Base-by-base conservation (phyloP, 2,329 filamentous ascomycete species). In the Penicillium sp. region DNA sequence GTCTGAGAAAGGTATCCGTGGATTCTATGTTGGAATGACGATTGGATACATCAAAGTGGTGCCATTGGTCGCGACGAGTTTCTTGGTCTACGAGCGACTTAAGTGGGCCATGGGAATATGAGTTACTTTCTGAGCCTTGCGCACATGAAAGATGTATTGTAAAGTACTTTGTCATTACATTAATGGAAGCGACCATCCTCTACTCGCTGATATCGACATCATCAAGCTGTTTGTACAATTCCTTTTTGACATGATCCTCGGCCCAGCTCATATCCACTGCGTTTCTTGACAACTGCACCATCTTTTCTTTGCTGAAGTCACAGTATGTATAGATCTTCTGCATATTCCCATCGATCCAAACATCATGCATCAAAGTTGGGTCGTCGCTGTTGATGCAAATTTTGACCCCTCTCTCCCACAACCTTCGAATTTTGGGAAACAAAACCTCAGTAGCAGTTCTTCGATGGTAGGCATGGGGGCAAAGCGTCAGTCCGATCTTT, bases 251-350 rank as follows among this genome's bases (percentile, higher is more conserved):
- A 21, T 65, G 53, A 0, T 70, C 64, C 16, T 68, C 61, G 7
- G 77, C 78, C 79, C 79, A 82, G 41, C 68, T 76, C 54, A 79
- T 77, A 8, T 75, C 72, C 6, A 81, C 65, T 0, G 73, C 74
- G 60, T 80, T 73, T 16, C 58, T 70, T 0, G 66, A 69, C 45
- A 81, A 58, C 24, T 61, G 57, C 0, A 76, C 65, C 67, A 81
- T 76, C 0, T 81, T 76, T 1, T 16, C 36, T 48, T 76, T 70
- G 1, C 57, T 68, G 18, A 81, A 68, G 0, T 51, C 53, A 50
- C 77, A 77, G 44, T 75, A 73, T 4, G 65, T 69, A 47, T 74
- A 73, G 6, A 71, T 68, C 59, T 79, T 71, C 45, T 75, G 66
- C 69, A 81, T 64, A 47, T 79, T 79, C 10, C 77, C 74, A 52